Conservation (phyloP, 352 stramenopile genomes). For the Pythium plurisporium region DNA sequence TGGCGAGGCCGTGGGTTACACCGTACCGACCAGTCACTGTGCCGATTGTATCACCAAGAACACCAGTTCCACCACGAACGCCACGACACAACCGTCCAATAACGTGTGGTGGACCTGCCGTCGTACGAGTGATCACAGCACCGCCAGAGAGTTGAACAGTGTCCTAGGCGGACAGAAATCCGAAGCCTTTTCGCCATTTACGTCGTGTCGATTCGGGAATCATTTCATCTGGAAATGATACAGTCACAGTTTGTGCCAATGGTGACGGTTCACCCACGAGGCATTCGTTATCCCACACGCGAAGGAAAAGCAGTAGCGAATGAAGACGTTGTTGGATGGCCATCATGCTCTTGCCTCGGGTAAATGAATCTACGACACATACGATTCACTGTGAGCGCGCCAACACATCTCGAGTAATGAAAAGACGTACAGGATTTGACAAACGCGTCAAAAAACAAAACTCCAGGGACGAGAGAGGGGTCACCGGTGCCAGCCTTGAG, state of each 20-base stretch:
- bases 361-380: too few relatives aligned
- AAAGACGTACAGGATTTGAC: constrained; percentile 10
- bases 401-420: too few relatives aligned
- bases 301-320: constrained; percentile 19
- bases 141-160: background rate
- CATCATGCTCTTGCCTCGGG: too few relatives aligned
- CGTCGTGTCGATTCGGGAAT: background rate
- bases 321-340: constrained; percentile 8
- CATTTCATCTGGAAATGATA: constrained; percentile 4
- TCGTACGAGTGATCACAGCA: constrained; percentile 40
- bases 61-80: constrained; percentile 5
- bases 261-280: constrained; percentile 7
- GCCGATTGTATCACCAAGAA: background rate
- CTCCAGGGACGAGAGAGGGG: constrained; percentile 4
- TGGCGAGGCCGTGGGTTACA: background rate
- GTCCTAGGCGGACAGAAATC: constrained; percentile 5
- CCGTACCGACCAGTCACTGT: constrained; percentile 4
- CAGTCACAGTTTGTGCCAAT: background rate
- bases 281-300: constrained; percentile 16
- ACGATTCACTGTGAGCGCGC: too few relatives aligned
- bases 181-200: constrained; percentile 12
- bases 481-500: constrained; percentile 11
- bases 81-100: constrained; percentile 22
- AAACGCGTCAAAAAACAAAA: constrained; percentile 12
- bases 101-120: constrained; percentile 35